Evolutionary conservation across 495 filamentous ascomycete genomes (phyloP), one percentile per base, ranked within the genome.

Genomic region (Parathielavia appendiculata): DNA sequence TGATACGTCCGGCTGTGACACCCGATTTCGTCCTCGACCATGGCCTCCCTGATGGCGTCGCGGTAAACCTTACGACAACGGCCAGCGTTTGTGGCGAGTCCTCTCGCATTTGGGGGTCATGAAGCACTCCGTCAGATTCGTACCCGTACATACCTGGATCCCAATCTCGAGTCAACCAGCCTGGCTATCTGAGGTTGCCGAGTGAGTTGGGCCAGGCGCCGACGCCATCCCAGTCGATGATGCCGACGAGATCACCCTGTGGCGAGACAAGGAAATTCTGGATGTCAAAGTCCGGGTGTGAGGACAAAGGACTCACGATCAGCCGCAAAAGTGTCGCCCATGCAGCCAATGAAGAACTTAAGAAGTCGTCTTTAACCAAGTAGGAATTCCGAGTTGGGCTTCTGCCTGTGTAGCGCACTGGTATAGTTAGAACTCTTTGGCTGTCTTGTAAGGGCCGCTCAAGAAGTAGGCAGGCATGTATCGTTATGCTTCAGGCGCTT

Each of bases 221-320:
- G 52, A 54, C 52, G 16, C 52, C 52, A 40, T 45, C 52, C 52
- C 52, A 54, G 17, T 54, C 52, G n/a, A 54, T 54, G 17, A 45
- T 45, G 16, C 52, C 52, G 7, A 54, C 40, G 35, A 54, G 40
- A 10, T 26, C 19, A 26, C 40, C 52, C 17, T 40, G 1, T 40
- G 39, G 52, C 12, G 52, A 54, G 52, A 54, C 52, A 22, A 54
- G 19, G n/a, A 44, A 45, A 40, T 54, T 54, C 52, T 54, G 52
- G 16, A 54, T 35, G 40, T 54, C 52, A 7, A 54, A 35, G 26
- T 54, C 52, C 35, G 40, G 52, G 22, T 54, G 38, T 54, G n/a
- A 54, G 38, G 23, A 54, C 51, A 19, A 54, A 54, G 36, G 36
- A 41, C 12, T 43, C 20, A n/a, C 12, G 9, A 17, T 43, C 51